Conservation (phyloP, 768 basidiomycete species). For the Tulasnella sp. region DNA sequence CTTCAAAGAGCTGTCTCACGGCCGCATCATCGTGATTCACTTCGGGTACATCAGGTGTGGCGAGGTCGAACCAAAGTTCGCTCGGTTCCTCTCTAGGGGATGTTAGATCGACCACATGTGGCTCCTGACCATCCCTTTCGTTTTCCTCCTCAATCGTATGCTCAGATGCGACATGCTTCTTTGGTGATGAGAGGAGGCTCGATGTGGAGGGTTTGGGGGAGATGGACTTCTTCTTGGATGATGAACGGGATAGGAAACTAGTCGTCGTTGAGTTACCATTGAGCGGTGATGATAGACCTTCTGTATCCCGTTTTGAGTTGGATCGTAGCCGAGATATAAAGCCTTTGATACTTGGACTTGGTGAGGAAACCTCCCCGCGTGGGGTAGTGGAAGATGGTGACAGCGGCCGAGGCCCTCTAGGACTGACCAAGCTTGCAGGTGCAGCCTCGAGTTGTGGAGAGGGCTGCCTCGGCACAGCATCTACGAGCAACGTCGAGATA, state of each 20-base stretch:
- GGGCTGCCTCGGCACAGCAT: conserved; percentile 29
- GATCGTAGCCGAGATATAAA: conserved; percentile 62
- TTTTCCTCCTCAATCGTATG: background rate
- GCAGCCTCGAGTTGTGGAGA: conserved; percentile 32
- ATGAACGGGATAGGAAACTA: background rate
- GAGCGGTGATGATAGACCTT: background rate
- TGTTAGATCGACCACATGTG: conserved; percentile 1
- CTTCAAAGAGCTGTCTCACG: conserved; percentile 63
- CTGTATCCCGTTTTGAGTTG: conserved; percentile 5
- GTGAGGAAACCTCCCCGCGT: conserved; percentile 34
- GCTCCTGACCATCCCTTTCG: background rate
- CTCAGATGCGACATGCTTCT: background rate
- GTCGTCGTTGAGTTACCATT: background rate
- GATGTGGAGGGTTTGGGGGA: background rate
- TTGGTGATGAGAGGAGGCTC: background rate
- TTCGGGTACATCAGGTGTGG: conserved; percentile 15
- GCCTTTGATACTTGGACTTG: conserved; percentile 66
- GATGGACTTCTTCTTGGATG: background rate
- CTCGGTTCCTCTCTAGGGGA: conserved; percentile 6
- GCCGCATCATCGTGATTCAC: conserved; percentile 39
- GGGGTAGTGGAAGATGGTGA: background rate
- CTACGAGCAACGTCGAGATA: conserved; percentile 13
- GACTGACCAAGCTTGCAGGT: conserved; percentile 39
- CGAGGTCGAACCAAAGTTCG: conserved; percentile 7
- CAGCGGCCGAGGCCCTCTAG: conserved; percentile 35